Evolutionary conservation across 306 rosid genomes (phyloP), one percentile per base, ranked within the genome.

Genomic region (Begonia peltatifolia): DNA sequence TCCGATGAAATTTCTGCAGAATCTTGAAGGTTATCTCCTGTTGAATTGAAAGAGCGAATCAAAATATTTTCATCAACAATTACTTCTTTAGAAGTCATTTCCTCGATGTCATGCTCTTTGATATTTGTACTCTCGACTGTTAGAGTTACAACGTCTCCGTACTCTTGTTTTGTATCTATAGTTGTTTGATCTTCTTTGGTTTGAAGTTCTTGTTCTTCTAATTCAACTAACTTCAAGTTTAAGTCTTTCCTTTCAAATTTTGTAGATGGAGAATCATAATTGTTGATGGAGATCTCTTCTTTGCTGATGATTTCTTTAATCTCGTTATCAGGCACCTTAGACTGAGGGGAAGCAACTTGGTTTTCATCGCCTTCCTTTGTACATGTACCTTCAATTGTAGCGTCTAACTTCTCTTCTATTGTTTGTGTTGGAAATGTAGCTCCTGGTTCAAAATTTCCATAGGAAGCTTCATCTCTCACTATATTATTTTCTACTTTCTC

Each of bases 201-300:
- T 22, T 52, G 9, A 52, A 11, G 10, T 57, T 59, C 66, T 36
- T 49, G 16, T 2, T 38, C 52, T 9, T 56, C 70, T 55, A 20
- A 61, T 57, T 67, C 18, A 17, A 15, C 46, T 63, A 63, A 72
- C 64, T 68, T 67, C 41, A 46, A 52, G 30, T 47, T 12, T 49
- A 47, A 22, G 12, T 70, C 66, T 55, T 44, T 69, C 41, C 58
- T 51, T 56, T 51, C 58, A 68, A 10, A 13, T 57, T 11, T 43
- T 2, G 42, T 16, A 36, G 63, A n/a, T 11, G 30, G 42, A 12
- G 15, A 6, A 25, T 25, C 54, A 46, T 55, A 58, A 52, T 57
- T 42, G 15, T 20, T 18, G 17, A 50, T 59, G 10, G 50, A 48
- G 53, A 36, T 14, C 18, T 48, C 60, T 38, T 52, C 51, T 50